Evolutionary conservation across 192 early-diverging fungal genomes (phyloP), one percentile per base, ranked within the genome.

Genomic region (Podila epigama): DNA sequence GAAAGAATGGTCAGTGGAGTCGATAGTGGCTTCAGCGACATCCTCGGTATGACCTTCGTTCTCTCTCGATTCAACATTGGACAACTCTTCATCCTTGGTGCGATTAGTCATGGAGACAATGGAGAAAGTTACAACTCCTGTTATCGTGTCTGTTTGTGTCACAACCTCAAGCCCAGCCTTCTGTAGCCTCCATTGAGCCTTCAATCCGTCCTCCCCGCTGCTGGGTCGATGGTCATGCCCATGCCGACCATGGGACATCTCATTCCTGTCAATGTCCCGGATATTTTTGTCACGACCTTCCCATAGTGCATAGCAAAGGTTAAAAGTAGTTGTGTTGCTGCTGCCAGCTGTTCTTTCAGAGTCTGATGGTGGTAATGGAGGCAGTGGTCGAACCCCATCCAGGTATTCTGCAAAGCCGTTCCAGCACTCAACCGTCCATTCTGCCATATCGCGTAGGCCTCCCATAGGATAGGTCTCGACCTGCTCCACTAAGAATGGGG

Each of bases 401-500:
- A 89, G 70, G 58, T 81, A 86, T 12, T 81, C 34, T 9, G 82
- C 53, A 37, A 86, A 58, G 28, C 66, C 70, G 22, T 70, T 39
- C 83, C 88, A 92, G 60, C 90, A 92, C 18, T 83, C 71, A 3
- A 81, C 56, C 13, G 86, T 85, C 68, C 84, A 80, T 16, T 78
- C 84, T 16, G 85, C 67, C 87, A 92, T 88, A 36, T 89, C 87
- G 20, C 91, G 73, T 3, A 91, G 33, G 16, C 87, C 95, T 22
- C 95, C 94, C 44, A 86, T 78, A 64, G 88, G 85, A 51, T 96
- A 95, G 22, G 84, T 71, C 44, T 89, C 83, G 33, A 92, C 68
- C 15, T 92, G 79, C 66, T 94, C 92, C 1, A 88, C 84, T 58
- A 96, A 75, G 69, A 94, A 93, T 1, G 94, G 94, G 10, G 90